phyloP scores from a whole-genome alignment of 495 filamentous ascomycete genomes.

The Talaromyces adpressus region DNA sequence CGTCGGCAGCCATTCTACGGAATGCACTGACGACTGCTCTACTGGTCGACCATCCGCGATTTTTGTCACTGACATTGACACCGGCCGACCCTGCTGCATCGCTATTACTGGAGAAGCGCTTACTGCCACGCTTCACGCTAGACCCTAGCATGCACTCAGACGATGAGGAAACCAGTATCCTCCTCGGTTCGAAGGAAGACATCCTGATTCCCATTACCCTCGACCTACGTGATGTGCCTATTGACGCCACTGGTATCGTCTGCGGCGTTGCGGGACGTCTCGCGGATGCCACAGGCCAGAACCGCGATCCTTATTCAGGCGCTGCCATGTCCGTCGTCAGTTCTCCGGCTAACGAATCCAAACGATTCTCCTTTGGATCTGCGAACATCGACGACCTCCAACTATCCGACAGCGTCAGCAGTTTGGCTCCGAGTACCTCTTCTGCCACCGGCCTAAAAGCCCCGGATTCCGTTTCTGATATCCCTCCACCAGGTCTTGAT shows the following conservation, averaged over 20 bases:
- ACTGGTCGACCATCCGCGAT: constrained; percentile 66
- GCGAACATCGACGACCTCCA: constrained; percentile 5
- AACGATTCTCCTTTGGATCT: constrained; percentile 13
- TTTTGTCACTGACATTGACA: constrained; percentile 81
- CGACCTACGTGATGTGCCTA: constrained; percentile 70
- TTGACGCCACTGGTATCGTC: constrained; percentile 90
- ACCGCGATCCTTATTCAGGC: constrained; percentile 17
- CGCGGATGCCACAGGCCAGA: constrained; percentile 45
- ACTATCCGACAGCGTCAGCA: constrained; percentile 10
- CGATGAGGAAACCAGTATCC: constrained; percentile 38
- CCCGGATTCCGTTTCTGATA: background rate
- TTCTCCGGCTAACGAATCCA: constrained; percentile 39
- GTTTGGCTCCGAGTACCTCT: constrained; percentile 11
- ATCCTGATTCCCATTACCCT: constrained; percentile 84
- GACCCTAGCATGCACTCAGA: constrained; percentile 11
- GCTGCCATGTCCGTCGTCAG: constrained; percentile 53
- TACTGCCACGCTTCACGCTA: constrained; percentile 49
- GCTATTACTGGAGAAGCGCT: constrained; percentile 68
- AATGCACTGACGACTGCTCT: constrained; percentile 34
- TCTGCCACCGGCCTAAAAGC: constrained; percentile 8
- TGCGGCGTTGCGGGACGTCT: constrained; percentile 82
- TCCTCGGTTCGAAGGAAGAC: constrained; percentile 76
- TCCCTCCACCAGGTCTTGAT: background rate
- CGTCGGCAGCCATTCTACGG: constrained; percentile 39
- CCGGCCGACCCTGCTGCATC: constrained; percentile 73